Evolutionary conservation across 495 filamentous ascomycete genomes (phyloP), one percentile per base, ranked within the genome.

Genomic region (Podospora comata): DNA sequence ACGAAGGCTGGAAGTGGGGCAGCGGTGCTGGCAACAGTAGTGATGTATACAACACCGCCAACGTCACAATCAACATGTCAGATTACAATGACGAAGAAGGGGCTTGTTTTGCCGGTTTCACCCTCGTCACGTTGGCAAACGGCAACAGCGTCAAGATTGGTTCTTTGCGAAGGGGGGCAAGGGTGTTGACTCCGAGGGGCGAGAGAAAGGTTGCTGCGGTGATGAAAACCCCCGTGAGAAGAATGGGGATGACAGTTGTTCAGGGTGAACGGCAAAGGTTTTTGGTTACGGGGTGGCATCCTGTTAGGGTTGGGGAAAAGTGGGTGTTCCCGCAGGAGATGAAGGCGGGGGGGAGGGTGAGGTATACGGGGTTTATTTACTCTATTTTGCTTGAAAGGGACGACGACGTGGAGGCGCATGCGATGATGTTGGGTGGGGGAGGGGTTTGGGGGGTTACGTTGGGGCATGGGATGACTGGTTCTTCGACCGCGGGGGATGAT

Each of bases 271-370:
- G 39, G 39, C 39, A 48, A 11, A 48, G 39, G 39, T 13, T 76
- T 64, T 28, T 79, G 39, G 73, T 80, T 32, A 82, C 82, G 61
- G 78, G 78, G 60, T 83, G 77, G 76, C 82, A 84, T 69, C 82
- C 82, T 2, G 72, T 83, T 39, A 64, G 19, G 20, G 19, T 53
- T 18, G 65, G 65, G 7, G 60, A 48, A 1, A 15, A 27, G 18
- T 84, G 80, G 81, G 57, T 60, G 11, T 83, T 82, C 60, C 82
- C 82, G 0, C 71, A 48, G 23, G 57, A 78, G 16, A 44, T 77
- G n/a, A 56, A 73, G 28, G 13, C 9, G 5, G 26, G 44, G 3
- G 57, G 39, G 39, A 48, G 39, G 60, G 74, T 80, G 32, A 57
- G 70, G 19, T 79, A 82, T 48, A 81, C 76, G 2, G 81, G 81